Base-by-base conservation (phyloP, 805 yeast species). In the Metschnikowia similis region DNA sequence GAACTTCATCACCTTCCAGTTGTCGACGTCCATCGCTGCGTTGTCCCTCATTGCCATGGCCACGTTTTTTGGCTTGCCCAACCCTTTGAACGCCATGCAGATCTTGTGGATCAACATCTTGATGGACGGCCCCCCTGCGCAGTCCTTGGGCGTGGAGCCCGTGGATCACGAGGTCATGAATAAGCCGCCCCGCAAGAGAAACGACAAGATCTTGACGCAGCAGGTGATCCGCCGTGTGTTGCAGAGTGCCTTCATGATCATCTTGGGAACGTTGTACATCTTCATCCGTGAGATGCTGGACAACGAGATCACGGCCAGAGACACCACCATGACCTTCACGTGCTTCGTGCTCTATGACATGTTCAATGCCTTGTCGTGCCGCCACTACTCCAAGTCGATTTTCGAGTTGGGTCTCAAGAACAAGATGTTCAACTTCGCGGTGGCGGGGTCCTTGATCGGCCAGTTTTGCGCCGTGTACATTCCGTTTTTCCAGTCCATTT, bases 71-170 rank as follows among this genome's bases (percentile, higher is more conserved):
- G 88, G 88, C 51, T 76, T 92, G 52, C 96, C 97, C 45, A 91
- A 89, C 59, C 99, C 99, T 9, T 77, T 92, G 59, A 92, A 92
- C 65, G 97, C 99, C 29, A 92, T 92, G 99, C 98, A 94, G 74
- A 94, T 92, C 60, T 74, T 92, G 61, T 92, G 98, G 97, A 92
- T 92, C 66, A 92, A 92, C 66, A 94, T 92, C 55, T 77, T 92
- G 50, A 92, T 92, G 99, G 99, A 92, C 71, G 99, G 99, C 1
- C 99, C 99, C 9, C 99, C 99, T 4, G 98, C 98, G 1, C 99
- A 92, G 71, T 87, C 96, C 0, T 74, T 92, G 40, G 99, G 99
- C 51, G 98, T 94, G 31, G 99, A 92, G 70, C 96, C 97, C 0
- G 98, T 92, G 11, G 98, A 92, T 63, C 90, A 87, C 54, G 96